A percentile compares a stretch with the other conserved stretches of the same genome.
These are phyloP conservation scores for Tetrastigma voinierianum DNA, from an alignment of 164 flowering plant species.

Conservation along the genomic window DNA sequence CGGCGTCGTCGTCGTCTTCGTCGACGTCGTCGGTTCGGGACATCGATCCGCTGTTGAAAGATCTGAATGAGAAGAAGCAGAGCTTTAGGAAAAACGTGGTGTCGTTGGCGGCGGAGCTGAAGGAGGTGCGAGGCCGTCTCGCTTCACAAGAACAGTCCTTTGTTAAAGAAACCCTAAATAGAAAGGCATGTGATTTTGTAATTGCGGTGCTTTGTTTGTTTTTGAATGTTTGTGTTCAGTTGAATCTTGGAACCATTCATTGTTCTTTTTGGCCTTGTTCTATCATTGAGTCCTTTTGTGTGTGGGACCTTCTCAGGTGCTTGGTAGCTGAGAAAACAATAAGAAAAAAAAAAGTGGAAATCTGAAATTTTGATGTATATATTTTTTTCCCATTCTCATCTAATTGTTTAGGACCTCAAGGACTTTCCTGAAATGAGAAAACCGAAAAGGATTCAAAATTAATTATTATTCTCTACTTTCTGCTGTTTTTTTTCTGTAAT, in stretches of 20 bases:
- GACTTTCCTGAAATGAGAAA: too few relatives aligned
- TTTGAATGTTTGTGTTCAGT: neutral
- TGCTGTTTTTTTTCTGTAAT: too few relatives aligned
- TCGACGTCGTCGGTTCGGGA: constrained; percentile 8
- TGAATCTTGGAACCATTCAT: constrained; percentile 6
- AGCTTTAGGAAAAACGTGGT: constrained; percentile 71
- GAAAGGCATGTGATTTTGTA: constrained; percentile 53
- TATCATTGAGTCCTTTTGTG: constrained; percentile 1
- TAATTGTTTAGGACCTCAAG: too few relatives aligned
- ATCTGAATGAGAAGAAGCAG: constrained; percentile 84
- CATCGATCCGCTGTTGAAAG: constrained; percentile 79
- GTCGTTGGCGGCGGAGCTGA: constrained; percentile 82
- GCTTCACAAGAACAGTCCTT: constrained; percentile 63
- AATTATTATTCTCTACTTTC: too few relatives aligned
- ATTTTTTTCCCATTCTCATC: too few relatives aligned
- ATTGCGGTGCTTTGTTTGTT: neutral
- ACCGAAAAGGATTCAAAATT: constrained; percentile 3
- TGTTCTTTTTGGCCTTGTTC: constrained; percentile 12
- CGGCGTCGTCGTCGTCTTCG: constrained; percentile 3
- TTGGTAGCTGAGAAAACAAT: too few relatives aligned
- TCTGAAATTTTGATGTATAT: too few relatives aligned
- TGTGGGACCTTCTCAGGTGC: constrained; percentile 12
- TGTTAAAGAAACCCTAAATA: constrained; percentile 62
- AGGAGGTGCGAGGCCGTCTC: constrained; percentile 76
- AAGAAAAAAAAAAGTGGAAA: too few relatives aligned